A percentile compares a stretch with the other conserved stretches of the same genome.
Evolutionary conservation across 306 rosid species (phyloP).

Genomic region (Malus sylvestris): DNA sequence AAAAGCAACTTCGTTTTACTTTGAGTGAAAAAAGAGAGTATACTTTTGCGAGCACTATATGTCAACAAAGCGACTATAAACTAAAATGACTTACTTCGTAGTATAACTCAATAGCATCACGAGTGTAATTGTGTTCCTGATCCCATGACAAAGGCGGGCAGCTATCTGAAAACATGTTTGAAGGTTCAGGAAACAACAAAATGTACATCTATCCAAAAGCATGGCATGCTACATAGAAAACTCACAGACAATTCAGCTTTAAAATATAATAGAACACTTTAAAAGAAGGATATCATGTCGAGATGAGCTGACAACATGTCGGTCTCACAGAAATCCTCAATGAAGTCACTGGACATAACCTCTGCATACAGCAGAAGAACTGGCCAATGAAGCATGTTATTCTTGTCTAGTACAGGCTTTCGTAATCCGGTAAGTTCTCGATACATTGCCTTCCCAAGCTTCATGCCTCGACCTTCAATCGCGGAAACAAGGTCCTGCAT

Average conservation of each 20-base stretch:
- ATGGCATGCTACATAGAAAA: constrained; percentile 8
- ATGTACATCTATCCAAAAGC: background rate
- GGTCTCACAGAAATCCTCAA: constrained; percentile 90
- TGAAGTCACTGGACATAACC: constrained; percentile 93
- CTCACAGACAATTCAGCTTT: background rate
- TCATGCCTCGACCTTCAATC: constrained; percentile 60
- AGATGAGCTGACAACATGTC: constrained; percentile 85
- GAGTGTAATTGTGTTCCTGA: constrained; percentile 55
- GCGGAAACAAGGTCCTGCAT: constrained; percentile 61
- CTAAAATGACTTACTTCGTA: constrained; percentile 56
- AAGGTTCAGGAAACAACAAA: constrained; percentile 50
- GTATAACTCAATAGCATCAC: constrained; percentile 61
- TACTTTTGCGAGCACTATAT: background rate
- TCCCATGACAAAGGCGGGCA: constrained; percentile 76
- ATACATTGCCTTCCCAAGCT: constrained; percentile 67
- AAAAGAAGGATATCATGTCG: constrained; percentile 81
- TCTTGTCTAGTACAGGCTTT: constrained; percentile 67
- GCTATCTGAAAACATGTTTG: constrained; percentile 74
- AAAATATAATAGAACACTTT: constrained; percentile 1
- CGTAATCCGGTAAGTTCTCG: constrained; percentile 62
- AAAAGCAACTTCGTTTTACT: background rate
- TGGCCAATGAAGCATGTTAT: constrained; percentile 86
- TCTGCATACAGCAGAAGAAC: constrained; percentile 91
- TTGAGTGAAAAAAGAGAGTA: background rate
- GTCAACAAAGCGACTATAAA: constrained; percentile 6